Evolutionary conservation across 306 rosid species (phyloP).

Genomic region (Carpinus fangiana): DNA sequence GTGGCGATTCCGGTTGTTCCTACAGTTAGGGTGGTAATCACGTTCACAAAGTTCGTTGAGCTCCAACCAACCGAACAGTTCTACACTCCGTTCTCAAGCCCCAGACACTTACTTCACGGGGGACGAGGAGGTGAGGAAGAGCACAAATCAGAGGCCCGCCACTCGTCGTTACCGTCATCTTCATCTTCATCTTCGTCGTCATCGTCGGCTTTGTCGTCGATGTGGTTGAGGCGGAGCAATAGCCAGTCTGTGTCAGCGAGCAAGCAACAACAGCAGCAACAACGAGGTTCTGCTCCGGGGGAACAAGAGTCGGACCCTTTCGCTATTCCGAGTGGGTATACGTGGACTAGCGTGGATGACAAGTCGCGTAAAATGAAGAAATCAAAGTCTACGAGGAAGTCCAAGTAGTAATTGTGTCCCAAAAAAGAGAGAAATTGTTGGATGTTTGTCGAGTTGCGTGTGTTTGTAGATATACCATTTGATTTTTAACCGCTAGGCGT

Average conservation of each 20-base stretch:
- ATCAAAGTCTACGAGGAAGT: constrained; percentile 66
- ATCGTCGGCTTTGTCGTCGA: constrained; percentile 28
- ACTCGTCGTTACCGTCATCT: constrained; percentile 22
- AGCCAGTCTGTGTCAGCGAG: constrained; percentile 48
- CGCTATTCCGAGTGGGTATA: constrained; percentile 75
- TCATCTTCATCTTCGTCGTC: constrained; percentile 27
- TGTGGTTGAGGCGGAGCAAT: constrained; percentile 62
- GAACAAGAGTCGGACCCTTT: constrained; percentile 71
- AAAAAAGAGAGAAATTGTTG: background rate
- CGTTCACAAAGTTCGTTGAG: constrained; percentile 92
- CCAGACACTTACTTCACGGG: constrained; percentile 48
- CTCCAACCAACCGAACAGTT: constrained; percentile 74
- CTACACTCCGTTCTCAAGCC: constrained; percentile 87
- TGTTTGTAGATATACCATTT: constrained; percentile 37
- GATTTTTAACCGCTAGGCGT: constrained; percentile 7
- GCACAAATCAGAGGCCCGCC: constrained; percentile 29
- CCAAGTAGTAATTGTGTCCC: constrained; percentile 39
- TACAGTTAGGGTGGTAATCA: constrained; percentile 91
- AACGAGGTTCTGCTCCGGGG: constrained; percentile 28
- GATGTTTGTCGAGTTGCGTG: background rate
- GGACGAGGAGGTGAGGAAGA: constrained; percentile 42
- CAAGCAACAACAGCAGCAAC: constrained; percentile 35
- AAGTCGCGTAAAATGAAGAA: constrained; percentile 62
- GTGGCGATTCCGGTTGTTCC: constrained; percentile 95
- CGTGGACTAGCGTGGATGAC: constrained; percentile 68